Base-by-base conservation (phyloP, 2,329 filamentous ascomycete species). In the Aspergillus transmontanensis region DNA sequence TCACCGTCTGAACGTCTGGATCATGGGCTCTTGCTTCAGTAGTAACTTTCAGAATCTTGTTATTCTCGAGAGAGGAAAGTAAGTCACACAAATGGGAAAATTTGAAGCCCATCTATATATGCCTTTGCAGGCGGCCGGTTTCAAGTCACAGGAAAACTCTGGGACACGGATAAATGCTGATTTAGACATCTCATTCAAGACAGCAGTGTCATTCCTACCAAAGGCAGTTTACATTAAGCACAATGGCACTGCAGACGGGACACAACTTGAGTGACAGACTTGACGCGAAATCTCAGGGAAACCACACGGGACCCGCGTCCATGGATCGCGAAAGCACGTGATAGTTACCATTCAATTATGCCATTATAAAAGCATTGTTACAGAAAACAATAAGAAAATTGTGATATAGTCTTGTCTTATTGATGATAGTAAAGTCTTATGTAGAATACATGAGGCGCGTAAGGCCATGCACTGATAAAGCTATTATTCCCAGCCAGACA, bases 1-100 rank as follows among this genome's bases (percentile, higher is more conserved):
- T 72, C 41, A 92, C 82, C 6, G 76, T 78, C n/a, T 78, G 82
- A 75, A 69, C 79, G 75, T 68, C 78, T 67, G 65, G 75, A 62
- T 75, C 69, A 16, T 69, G 67, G 45, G 62, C 69, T 61, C 60
- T 75, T 21, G 73, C 67, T 14, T 73, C 64, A 9, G 73, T 74
- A 5, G 73, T 64, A 9, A 72, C 73, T 62, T 78, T 80, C 28
- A 75, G 45, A 39, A 70, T 69, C 73, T 74, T 70, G 63, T 84
- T 80, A 11, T 77, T 74, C 68, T 93, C 87, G 19, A 93, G 82
- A 28, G 83, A 79, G 64, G 93, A 87, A 50, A 97, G 83, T 4
- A 97, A 82, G 65, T 91, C 86, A 80, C 91, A 94, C 53, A 96
- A 80, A 64, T 85, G 82, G n/a, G 83, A 79, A 76, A 95, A 96